Evolutionary conservation across 2,329 filamentous ascomycete genomes (phyloP).

Genomic region (Ceratocystis cubensis): DNA sequence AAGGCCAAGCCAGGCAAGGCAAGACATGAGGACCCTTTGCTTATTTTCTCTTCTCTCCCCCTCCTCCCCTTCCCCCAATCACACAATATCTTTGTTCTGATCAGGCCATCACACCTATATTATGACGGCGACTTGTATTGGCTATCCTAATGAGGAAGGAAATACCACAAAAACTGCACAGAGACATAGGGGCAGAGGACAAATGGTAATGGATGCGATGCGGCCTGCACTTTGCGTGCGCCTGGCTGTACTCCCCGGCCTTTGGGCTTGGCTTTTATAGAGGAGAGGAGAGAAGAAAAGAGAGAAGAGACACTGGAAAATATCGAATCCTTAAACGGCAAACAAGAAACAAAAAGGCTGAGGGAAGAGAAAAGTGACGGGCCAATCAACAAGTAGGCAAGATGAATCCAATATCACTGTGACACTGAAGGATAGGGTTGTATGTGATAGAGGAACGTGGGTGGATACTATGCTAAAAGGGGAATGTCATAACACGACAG

Average conservation of each 20-base stretch:
- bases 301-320: slow-evolving; percentile 22
- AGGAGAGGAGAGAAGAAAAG: neutral
- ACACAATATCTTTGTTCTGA: neutral
- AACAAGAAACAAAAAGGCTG: slow-evolving; percentile 6
- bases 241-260: neutral
- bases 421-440: no score
- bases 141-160: neutral
- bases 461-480: neutral
- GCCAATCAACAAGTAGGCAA: neutral
- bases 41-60: neutral
- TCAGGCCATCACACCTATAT: neutral
- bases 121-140: neutral
- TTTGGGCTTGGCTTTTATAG: neutral
- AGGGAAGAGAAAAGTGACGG: neutral
- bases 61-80: neutral
- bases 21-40: neutral
- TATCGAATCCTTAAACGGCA: slow-evolving; percentile 24
- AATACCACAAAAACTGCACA: neutral
- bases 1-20: neutral
- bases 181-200: neutral
- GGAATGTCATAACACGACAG: neutral
- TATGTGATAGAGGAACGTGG: neutral
- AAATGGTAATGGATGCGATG: neutral
- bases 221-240: neutral
- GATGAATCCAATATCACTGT: no score